These are phyloP conservation scores for Solanum sejunctum DNA, from an alignment of 257 asterid genomes.

Conservation along the genomic window DNA sequence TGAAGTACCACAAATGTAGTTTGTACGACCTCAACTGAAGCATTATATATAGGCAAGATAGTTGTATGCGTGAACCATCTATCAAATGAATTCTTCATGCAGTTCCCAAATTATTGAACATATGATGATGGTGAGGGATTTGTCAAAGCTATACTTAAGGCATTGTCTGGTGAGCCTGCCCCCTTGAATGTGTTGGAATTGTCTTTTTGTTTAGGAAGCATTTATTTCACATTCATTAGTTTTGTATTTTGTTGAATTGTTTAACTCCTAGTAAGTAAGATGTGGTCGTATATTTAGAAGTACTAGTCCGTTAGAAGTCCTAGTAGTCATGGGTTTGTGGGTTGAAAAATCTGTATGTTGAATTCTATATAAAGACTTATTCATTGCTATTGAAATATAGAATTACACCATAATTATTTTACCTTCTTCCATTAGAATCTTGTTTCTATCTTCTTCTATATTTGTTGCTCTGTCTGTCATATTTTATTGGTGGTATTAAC, in stretches of 20 bases:
- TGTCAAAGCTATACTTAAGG: constrained; percentile 54
- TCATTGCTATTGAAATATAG: neutral
- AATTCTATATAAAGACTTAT: neutral
- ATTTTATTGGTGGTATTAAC: too few species aligned
- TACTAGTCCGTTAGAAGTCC: neutral
- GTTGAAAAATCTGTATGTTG: neutral
- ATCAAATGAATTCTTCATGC: constrained; percentile 82
- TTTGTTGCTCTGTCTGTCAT: too few species aligned
- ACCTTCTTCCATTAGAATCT: too few species aligned
- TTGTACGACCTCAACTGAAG: constrained; percentile 96
- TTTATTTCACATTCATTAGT: neutral
- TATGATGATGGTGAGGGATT: constrained; percentile 59
- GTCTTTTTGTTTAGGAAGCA: neutral
- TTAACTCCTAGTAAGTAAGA: neutral
- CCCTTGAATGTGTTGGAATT: constrained; percentile 15
- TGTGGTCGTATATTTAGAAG: neutral
- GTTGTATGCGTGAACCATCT: constrained; percentile 90
- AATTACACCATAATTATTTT: too few species aligned
- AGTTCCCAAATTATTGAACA: constrained; percentile 85
- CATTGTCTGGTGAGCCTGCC: constrained; percentile 66
- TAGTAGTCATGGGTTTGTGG: neutral
- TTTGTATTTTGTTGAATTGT: neutral
- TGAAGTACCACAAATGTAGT: constrained; percentile 98
- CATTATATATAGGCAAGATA: constrained; percentile 93
- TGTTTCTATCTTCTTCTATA: too few species aligned